A percentile compares a stretch with the other conserved stretches of the same genome.
These are phyloP conservation scores for Coemansia asiatica DNA, from an alignment of 192 early-diverging fungal genomes.

Conservation along the genomic window DNA sequence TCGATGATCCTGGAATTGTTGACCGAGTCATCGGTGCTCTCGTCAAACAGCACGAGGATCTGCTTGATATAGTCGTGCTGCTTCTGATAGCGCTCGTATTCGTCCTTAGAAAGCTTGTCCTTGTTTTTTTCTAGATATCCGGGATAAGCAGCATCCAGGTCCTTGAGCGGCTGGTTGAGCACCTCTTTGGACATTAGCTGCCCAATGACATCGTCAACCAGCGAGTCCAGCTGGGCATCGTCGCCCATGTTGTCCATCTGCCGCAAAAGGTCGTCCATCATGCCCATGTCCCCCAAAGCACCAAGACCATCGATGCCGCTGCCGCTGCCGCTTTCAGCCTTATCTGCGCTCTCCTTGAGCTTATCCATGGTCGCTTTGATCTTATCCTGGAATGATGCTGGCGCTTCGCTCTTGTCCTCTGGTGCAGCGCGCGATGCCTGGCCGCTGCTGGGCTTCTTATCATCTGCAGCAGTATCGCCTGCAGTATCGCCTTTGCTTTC, in stretches of 20 bases:
- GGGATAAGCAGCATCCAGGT: conserved; percentile 86
- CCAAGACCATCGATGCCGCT: conserved; percentile 18
- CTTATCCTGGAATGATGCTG: conserved; percentile 77
- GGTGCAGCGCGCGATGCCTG: not conserved
- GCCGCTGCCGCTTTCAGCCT: conserved; percentile 71
- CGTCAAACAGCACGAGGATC: conserved; percentile 83
- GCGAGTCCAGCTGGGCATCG: conserved; percentile 76
- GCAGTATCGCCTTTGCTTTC: conserved; percentile 35
- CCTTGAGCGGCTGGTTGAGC: conserved; percentile 94
- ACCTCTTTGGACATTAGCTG: conserved; percentile 92
- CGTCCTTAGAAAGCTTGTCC: conserved; percentile 64
- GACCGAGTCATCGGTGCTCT: conserved; percentile 53
- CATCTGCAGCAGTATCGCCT: conserved; percentile 3
- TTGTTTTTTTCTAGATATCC: conserved; percentile 82
- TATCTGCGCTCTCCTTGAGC: conserved; percentile 79
- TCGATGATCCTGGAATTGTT: conserved; percentile 81
- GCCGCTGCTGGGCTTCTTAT: not conserved
- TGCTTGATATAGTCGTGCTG: conserved; percentile 77
- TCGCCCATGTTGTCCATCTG: conserved; percentile 78
- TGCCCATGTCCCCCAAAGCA: conserved; percentile 60
- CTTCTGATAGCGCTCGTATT: conserved; percentile 73
- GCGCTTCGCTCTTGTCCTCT: not conserved
- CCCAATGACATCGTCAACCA: conserved; percentile 87
- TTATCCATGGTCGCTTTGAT: conserved; percentile 90
- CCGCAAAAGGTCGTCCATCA: conserved; percentile 85